These are phyloP conservation scores for Lizonia empirigonia DNA, from an alignment of 2,329 filamentous ascomycete genomes.

Conservation along the genomic window DNA sequence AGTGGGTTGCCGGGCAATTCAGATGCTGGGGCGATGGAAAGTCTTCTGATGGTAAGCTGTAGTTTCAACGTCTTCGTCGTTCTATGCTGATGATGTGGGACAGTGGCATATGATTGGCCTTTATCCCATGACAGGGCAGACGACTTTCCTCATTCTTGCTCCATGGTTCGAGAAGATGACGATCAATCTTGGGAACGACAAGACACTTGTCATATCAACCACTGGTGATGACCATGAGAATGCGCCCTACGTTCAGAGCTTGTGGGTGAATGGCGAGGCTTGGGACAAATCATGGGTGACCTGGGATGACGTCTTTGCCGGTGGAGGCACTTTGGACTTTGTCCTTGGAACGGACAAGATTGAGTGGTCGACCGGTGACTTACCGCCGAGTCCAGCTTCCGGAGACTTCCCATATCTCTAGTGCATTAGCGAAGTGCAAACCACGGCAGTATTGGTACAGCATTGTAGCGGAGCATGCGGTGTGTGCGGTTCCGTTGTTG, in stretches of 20 bases:
- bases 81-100: constrained; percentile 7
- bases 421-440: background rate
- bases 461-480: background rate
- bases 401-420: background rate
- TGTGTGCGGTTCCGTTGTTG: background rate
- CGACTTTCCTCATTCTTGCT: constrained; percentile 66
- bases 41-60: constrained; percentile 57
- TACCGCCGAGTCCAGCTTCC: constrained; percentile 65
- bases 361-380: constrained; percentile 64
- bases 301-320: constrained; percentile 69
- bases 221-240: constrained; percentile 56
- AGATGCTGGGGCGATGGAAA: constrained; percentile 75
- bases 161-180: constrained; percentile 57
- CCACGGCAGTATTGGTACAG: background rate
- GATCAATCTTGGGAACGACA: constrained; percentile 62
- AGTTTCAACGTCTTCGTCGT: background rate
- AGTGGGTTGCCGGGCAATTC: constrained; percentile 70
- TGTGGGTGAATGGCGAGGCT: constrained; percentile 66
- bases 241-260: constrained; percentile 66
- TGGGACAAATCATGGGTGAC: constrained; percentile 70
- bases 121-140: constrained; percentile 65
- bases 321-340: constrained; percentile 66
- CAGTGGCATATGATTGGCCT: constrained; percentile 45
- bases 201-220: constrained; percentile 61
- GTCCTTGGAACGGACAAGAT: constrained; percentile 61